Conservation (phyloP, 495 filamentous ascomycete species). For the Mycothermus thermophilus region DNA sequence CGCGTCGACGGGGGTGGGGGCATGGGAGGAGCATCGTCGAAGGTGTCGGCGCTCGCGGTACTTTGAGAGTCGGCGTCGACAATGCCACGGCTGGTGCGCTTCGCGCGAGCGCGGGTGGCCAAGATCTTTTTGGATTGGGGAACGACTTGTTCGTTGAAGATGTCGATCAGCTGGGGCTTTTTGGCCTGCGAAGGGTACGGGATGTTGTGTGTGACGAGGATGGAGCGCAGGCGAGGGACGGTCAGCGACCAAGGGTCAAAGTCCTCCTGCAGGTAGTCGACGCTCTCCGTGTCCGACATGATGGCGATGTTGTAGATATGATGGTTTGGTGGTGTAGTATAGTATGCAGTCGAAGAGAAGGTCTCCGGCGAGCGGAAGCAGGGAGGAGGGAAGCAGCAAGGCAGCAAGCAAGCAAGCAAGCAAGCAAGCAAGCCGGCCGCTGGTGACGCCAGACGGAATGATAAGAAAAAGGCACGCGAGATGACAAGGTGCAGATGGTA, state of each 20-base stretch:
- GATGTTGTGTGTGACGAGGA: slow-evolving; percentile 76
- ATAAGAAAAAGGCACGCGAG: too few species aligned
- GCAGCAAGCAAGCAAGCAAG: too few species aligned
- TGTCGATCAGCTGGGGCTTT: slow-evolving; percentile 70
- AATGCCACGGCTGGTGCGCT: slow-evolving; percentile 73
- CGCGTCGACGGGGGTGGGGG: slow-evolving; percentile 26
- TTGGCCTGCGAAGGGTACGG: slow-evolving; percentile 69
- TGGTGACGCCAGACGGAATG: too few species aligned
- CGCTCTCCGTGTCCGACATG: slow-evolving; percentile 52
- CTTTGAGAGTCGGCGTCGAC: slow-evolving; percentile 51
- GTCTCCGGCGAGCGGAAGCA: not conserved
- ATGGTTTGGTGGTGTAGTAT: not conserved
- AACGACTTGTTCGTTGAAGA: slow-evolving; percentile 67
- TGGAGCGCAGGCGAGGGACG: slow-evolving; percentile 71
- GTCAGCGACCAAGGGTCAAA: slow-evolving; percentile 78
- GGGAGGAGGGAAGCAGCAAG: too few species aligned
- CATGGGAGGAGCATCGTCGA: slow-evolving; percentile 32
- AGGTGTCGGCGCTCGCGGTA: slow-evolving; percentile 26
- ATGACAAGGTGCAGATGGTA: too few species aligned
- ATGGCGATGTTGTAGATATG: slow-evolving; percentile 7
- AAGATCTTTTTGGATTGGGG: slow-evolving; percentile 66
- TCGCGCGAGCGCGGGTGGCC: slow-evolving; percentile 56
- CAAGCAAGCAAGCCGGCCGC: too few species aligned
- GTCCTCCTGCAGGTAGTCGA: slow-evolving; percentile 68
- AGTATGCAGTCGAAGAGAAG: not conserved